These are phyloP conservation scores for Hondaea fermentalgiana DNA, from an alignment of 108 stramenopile genomes.

Conservation along the genomic window DNA sequence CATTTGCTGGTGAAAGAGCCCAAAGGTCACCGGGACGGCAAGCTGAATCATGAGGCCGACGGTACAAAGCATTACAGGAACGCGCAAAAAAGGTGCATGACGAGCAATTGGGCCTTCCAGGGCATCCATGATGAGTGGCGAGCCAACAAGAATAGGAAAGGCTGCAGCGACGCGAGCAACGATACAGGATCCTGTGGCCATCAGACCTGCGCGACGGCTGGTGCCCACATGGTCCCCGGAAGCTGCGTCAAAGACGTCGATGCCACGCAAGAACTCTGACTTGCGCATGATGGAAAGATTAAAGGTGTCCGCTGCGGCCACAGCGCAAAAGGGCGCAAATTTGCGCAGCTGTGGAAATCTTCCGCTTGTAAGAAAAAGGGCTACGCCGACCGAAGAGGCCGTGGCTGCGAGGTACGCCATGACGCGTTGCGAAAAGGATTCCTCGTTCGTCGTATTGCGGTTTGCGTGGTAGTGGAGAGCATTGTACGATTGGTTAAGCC, in stretches of 20 bases:
- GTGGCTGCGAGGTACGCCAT: neutral
- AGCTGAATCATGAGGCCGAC: conserved; percentile 11
- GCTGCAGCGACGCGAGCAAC: neutral
- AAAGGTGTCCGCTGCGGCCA: neutral
- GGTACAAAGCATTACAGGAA: neutral
- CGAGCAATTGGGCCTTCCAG: neutral
- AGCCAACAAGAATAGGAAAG: neutral
- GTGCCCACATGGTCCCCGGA: neutral
- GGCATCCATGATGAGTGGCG: neutral
- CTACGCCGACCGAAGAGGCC: neutral
- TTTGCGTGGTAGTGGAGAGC: neutral
- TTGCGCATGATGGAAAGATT: conserved; percentile 9
- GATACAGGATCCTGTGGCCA: neutral
- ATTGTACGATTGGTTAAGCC: conserved; percentile 13
- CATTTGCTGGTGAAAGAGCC: neutral
- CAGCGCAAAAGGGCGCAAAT: neutral
- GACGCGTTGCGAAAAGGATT: neutral
- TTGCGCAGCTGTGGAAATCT: neutral
- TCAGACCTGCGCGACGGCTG: neutral
- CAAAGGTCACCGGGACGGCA: neutral
- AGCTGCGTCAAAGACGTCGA: neutral
- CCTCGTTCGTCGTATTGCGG: conserved; percentile 7
- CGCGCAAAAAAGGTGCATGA: neutral
- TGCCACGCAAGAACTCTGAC: neutral
- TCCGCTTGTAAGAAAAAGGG: neutral